phyloP scores from a whole-genome alignment of 768 basidiomycete genomes.

The Pleurotus pulmonarius region DNA sequence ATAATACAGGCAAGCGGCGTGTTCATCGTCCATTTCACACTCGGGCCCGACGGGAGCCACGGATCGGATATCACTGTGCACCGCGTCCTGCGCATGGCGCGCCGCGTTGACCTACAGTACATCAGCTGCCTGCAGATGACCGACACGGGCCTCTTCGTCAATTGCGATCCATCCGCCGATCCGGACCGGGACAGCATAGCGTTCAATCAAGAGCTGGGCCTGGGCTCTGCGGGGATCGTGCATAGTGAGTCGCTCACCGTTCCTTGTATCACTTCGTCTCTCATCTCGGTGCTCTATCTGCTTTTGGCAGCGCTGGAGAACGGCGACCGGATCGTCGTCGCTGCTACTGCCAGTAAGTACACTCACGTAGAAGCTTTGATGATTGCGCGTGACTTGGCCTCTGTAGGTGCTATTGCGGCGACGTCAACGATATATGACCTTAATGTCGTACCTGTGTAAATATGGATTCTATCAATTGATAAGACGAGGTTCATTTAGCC shows the following conservation, averaged over 20 bases:
- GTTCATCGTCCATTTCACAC: conserved; percentile 5
- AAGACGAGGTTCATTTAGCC: too few relatives aligned
- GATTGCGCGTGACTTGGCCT: background rate
- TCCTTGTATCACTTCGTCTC: too few relatives aligned
- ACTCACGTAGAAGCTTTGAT: too few relatives aligned
- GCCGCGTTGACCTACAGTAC: conserved; percentile 20
- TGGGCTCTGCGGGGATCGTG: too few relatives aligned
- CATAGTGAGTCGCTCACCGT: too few relatives aligned
- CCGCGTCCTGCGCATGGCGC: conserved; percentile 27
- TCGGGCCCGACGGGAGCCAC: background rate
- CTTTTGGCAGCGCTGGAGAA: background rate
- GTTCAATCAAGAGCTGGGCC: background rate
- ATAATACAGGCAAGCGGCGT: conserved; percentile 8
- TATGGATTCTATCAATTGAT: background rate
- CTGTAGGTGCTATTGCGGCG: background rate
- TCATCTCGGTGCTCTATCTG: background rate
- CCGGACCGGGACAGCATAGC: background rate
- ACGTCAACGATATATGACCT: background rate
- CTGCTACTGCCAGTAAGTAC: background rate
- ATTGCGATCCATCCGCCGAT: conserved; percentile 21
- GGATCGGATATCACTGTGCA: conserved; percentile 18
- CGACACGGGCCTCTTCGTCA: conserved; percentile 47
- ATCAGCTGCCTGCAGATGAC: conserved; percentile 55
- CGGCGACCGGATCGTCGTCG: background rate
- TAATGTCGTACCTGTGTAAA: background rate